These are phyloP conservation scores for Diaporthe destruens DNA, from an alignment of 2,329 filamentous ascomycete species.

Conservation along the genomic window DNA sequence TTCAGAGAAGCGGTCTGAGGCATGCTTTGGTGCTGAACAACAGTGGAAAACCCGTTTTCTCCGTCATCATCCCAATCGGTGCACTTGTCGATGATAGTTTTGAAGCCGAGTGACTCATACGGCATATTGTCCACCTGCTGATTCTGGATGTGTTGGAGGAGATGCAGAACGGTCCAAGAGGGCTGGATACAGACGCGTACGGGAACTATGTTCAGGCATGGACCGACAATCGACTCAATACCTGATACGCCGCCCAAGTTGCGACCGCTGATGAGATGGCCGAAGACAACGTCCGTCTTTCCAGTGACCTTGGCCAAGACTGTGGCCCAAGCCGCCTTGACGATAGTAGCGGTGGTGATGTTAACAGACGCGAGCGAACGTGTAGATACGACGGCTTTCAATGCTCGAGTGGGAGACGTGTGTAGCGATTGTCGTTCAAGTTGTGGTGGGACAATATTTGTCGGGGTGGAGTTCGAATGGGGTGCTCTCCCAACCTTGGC, in stretches of 20 bases:
- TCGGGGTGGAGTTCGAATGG: no score
- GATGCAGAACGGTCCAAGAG: background rate
- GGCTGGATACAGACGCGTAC: slow-evolving; percentile 3
- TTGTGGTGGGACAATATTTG: no score
- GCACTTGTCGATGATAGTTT: slow-evolving; percentile 3
- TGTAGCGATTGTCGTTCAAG: no score
- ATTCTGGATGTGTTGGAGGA: slow-evolving; percentile 12
- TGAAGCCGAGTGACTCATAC: slow-evolving; percentile 17
- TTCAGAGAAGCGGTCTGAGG: background rate
- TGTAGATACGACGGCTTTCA: background rate
- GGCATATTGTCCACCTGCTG: slow-evolving; percentile 16
- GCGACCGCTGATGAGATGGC: slow-evolving; percentile 56
- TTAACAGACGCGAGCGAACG: slow-evolving; percentile 35
- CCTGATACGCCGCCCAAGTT: slow-evolving; percentile 51
- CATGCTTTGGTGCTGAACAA: slow-evolving; percentile 11
- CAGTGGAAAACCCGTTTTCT: background rate
- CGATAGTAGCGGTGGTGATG: slow-evolving; percentile 56
- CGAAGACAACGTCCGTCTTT: slow-evolving; percentile 56
- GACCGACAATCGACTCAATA: background rate
- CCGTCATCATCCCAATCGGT: slow-evolving; percentile 7
- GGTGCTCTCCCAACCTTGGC: no score
- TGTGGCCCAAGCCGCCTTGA: slow-evolving; percentile 60
- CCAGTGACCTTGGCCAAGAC: slow-evolving; percentile 54
- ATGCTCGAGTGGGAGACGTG: background rate
- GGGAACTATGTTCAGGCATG: slow-evolving; percentile 2